Evolutionary conservation across 192 early-diverging fungal genomes (phyloP), one percentile per base, ranked within the genome.

Genomic region (Gigaspora rosea): DNA sequence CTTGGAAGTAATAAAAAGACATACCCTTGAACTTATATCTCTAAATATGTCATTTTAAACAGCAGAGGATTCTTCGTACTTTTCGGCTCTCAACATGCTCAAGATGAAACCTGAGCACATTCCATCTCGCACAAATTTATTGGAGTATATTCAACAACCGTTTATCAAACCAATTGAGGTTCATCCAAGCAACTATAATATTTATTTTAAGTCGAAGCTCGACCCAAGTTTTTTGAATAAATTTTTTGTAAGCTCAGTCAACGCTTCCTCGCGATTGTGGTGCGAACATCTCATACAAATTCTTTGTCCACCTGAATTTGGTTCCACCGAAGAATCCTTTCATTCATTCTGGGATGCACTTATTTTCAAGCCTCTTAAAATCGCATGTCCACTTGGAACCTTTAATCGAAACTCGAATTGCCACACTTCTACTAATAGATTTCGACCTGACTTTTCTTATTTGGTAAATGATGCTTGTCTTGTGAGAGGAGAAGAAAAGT

Each of bases 391-490:
- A 32, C 1, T 6, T 10, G 46, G 72, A 8, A 61, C 0, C 5
- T 16, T 47, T n/a, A 73, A 61, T 16, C 57, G 57, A 73, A 73
- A 73, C n/a, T 13, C 46, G 9, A 47, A 32, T 56, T 47, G 4
- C 6, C 56, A 72, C 10, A 59, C 72, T 47, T 74, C 57, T 20
- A 74, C 72, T 46, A 74, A 47, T 20, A 61, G 49, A 74, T 62
- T 62, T 18, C 35, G 58, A 49, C 72, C 72, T 62, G 58, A 59
- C 18, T 22, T 74, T 74, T 74, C 72, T 3, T 74, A 48, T 62
- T 61, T 62, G 35, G 35, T 74, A 32, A n/a, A n/a, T n/a, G n/a
- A 74, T 74, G 72, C 72, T 47, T 74, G 72, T 74, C 72, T 74
- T 22, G 12, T 20, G 10, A 74, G 72, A 62, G 72, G 72, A 32